Evolutionary conservation across 2,329 filamentous ascomycete species (phyloP).

Genomic region (Fusarium scirpi): DNA sequence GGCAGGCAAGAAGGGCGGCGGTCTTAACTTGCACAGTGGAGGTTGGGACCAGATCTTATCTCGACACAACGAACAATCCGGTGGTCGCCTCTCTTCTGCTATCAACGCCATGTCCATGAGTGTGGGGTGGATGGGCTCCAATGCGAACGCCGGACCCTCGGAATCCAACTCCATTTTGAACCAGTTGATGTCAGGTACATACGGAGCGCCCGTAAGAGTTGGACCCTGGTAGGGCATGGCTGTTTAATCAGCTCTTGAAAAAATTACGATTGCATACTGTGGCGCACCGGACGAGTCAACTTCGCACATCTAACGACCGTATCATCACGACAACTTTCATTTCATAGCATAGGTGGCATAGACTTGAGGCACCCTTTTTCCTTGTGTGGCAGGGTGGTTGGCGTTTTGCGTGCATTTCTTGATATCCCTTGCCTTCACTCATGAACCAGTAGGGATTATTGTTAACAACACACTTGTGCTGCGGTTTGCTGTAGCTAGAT

Average conservation of each 20-base stretch:
- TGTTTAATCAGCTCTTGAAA: slow-evolving; percentile 9
- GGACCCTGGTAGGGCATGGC: slow-evolving; percentile 66
- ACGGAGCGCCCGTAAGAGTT: slow-evolving; percentile 70
- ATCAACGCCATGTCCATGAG: slow-evolving; percentile 80
- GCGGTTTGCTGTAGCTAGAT: slow-evolving; percentile 45
- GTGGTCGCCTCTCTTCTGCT: slow-evolving; percentile 83
- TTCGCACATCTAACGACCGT: slow-evolving; percentile 51
- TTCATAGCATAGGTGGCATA: slow-evolving; percentile 54
- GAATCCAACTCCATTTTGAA: slow-evolving; percentile 70
- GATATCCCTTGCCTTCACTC: slow-evolving; percentile 49
- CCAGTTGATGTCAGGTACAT: slow-evolving; percentile 71
- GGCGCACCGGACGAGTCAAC: slow-evolving; percentile 42
- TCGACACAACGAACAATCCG: slow-evolving; percentile 89
- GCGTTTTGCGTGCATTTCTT: slow-evolving; percentile 50
- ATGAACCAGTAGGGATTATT: slow-evolving; percentile 42
- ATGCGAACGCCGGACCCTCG: slow-evolving; percentile 47
- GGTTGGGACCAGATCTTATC: slow-evolving; percentile 91
- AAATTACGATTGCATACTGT: slow-evolving; percentile 44
- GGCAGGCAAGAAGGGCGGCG: slow-evolving; percentile 89
- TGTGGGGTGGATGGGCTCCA: slow-evolving; percentile 80
- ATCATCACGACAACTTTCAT: slow-evolving; percentile 50
- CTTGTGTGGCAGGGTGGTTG: slow-evolving; percentile 48
- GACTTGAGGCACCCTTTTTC: slow-evolving; percentile 49
- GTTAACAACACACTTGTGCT: slow-evolving; percentile 34
- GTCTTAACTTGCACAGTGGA: slow-evolving; percentile 88